A percentile compares a stretch with the other conserved stretches of the same genome.
phyloP scores from a whole-genome alignment of 106 monocot species.

The Acanthochlamys bracteata region DNA sequence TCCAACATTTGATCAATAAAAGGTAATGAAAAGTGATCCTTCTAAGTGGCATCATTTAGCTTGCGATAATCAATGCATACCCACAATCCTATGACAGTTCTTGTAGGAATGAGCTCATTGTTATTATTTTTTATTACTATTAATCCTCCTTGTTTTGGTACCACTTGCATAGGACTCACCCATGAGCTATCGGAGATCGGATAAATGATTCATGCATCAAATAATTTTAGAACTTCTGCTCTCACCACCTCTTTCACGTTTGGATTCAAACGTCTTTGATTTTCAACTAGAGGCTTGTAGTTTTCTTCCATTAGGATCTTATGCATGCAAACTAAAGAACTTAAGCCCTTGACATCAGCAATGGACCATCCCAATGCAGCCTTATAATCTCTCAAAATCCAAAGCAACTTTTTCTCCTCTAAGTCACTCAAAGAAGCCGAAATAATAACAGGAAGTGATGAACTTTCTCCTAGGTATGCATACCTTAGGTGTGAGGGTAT shows the following conservation, averaged over 20 bases:
- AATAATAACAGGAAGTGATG: neutral
- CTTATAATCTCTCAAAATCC: neutral
- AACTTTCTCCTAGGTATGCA: neutral
- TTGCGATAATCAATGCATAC: slow-evolving; percentile 6
- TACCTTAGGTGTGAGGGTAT: neutral
- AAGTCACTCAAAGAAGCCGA: neutral
- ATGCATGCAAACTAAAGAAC: no score
- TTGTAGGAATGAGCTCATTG: slow-evolving; percentile 1
- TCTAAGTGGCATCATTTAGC: no score
- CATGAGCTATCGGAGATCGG: neutral
- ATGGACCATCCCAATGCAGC: no score
- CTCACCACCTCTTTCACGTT: no score
- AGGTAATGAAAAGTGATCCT: no score
- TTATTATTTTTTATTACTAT: neutral
- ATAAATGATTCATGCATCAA: no score
- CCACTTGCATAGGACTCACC: neutral
- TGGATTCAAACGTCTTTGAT: no score
- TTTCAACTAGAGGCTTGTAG: neutral
- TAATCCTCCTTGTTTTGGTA: neutral
- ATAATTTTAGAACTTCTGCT: no score
- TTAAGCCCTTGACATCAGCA: no score
- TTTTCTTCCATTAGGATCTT: neutral
- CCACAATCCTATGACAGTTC: neutral
- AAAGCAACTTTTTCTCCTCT: neutral
- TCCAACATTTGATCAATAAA: no score